Evolutionary conservation across 2,329 filamentous ascomycete genomes (phyloP).

Genomic region (Fusarium sarcochroum): DNA sequence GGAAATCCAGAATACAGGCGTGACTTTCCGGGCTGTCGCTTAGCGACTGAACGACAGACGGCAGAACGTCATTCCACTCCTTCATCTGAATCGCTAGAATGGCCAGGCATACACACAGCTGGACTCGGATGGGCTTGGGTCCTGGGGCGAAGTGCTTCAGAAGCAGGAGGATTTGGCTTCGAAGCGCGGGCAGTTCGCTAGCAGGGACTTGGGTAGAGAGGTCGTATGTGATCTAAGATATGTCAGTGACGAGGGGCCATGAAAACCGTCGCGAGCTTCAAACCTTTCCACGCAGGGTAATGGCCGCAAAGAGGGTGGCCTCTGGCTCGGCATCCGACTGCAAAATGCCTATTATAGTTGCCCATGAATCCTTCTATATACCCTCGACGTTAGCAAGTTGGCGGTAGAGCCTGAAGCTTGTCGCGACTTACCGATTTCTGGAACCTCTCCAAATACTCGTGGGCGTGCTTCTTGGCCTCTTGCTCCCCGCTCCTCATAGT

Average conservation of each 20-base stretch:
- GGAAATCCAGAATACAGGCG: conserved; percentile 92
- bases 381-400: conserved; percentile 24
- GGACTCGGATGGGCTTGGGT: conserved; percentile 87
- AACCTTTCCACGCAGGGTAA: conserved; percentile 98
- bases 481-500: conserved; percentile 92
- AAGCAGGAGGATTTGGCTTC: conserved; percentile 86
- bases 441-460: conserved; percentile 92
- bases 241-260: conserved; percentile 5
- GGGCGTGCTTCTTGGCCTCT: conserved; percentile 88
- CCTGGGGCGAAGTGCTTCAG: conserved; percentile 86
- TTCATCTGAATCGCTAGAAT: conserved; percentile 97
- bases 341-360: conserved; percentile 86
- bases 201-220: conserved; percentile 85
- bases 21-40: conserved; percentile 83
- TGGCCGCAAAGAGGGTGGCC: conserved; percentile 94
- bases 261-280: conserved; percentile 3
- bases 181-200: conserved; percentile 80
- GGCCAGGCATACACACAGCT: conserved; percentile 94
- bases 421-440: conserved; percentile 88
- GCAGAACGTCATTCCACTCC: conserved; percentile 93
- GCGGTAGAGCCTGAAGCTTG: neutral
- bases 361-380: conserved; percentile 89
- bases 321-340: conserved; percentile 86
- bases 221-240: conserved; percentile 92
- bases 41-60: conserved; percentile 83